Evolutionary conservation across 176 grass and related monocot species (phyloP).

Genomic region (Bolboschoenus planiculmis): DNA sequence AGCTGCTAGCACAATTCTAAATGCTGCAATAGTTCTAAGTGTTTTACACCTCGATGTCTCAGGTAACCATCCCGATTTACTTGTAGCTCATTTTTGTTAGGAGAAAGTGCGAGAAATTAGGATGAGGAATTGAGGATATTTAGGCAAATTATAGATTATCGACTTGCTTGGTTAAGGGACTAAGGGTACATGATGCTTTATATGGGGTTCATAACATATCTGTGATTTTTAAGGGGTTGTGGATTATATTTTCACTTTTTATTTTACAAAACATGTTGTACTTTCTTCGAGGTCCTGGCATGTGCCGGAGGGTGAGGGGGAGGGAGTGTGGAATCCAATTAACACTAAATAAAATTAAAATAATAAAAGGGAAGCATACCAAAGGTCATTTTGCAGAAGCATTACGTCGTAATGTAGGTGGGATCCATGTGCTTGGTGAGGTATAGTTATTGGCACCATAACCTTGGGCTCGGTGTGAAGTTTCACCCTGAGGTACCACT

Average conservation of each 20-base stretch:
- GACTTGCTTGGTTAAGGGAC: not conserved
- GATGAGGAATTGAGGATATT: not conserved
- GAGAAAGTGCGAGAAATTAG: not conserved
- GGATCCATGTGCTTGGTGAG: slow-evolving; percentile 43
- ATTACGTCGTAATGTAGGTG: slow-evolving; percentile 53
- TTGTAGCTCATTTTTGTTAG: not conserved
- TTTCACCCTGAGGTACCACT: slow-evolving; percentile 32
- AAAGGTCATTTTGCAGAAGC: slow-evolving; percentile 46
- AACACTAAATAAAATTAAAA: not conserved
- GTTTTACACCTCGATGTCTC: not conserved
- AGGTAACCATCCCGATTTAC: not conserved
- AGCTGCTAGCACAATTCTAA: not conserved
- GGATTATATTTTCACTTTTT: not conserved
- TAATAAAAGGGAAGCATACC: slow-evolving; percentile 27
- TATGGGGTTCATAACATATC: not conserved
- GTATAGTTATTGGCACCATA: slow-evolving; percentile 40
- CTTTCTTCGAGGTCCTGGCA: too few relatives aligned
- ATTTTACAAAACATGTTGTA: too few relatives aligned
- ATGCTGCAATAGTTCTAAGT: not conserved
- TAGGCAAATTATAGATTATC: not conserved
- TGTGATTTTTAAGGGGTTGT: not conserved
- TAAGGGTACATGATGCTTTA: not conserved
- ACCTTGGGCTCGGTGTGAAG: slow-evolving; percentile 36
- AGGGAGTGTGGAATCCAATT: too few relatives aligned
- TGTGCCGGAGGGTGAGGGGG: too few relatives aligned